A percentile compares a stretch with the other conserved stretches of the same genome.
Conservation (phyloP, 495 filamentous ascomycete genomes). For the Aspergillus conjunctus region DNA sequence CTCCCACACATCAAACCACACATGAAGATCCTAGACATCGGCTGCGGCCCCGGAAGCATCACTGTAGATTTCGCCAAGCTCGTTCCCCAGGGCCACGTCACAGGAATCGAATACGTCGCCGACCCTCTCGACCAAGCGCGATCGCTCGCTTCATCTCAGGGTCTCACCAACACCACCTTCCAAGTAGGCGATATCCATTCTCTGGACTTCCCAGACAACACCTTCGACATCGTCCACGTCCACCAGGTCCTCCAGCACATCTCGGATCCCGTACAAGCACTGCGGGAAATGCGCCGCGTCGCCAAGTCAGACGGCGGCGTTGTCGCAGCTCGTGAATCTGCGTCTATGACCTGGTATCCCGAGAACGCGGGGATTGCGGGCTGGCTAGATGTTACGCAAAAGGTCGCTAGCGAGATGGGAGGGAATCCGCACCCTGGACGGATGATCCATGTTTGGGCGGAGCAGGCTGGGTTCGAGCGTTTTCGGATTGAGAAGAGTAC, state of each 20-base stretch:
- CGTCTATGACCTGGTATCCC: slow-evolving; percentile 50
- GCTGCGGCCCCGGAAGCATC: slow-evolving; percentile 34
- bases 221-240: slow-evolving; percentile 62
- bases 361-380: slow-evolving; percentile 40
- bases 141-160: slow-evolving; percentile 37
- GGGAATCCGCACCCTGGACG: slow-evolving; percentile 51
- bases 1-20: slow-evolving; percentile 48
- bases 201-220: slow-evolving; percentile 48
- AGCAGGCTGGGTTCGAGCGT: slow-evolving; percentile 46
- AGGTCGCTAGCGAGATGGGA: slow-evolving; percentile 39
- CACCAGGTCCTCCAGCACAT: slow-evolving; percentile 62
- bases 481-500: slow-evolving; percentile 39
- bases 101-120: slow-evolving; percentile 45
- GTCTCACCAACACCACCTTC: slow-evolving; percentile 51
- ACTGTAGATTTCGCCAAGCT: slow-evolving; percentile 53
- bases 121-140: slow-evolving; percentile 47
- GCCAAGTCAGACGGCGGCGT: slow-evolving; percentile 53
- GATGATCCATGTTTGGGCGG: slow-evolving; percentile 51
- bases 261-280: slow-evolving; percentile 42
- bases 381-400: slow-evolving; percentile 42
- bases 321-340: slow-evolving; percentile 53
- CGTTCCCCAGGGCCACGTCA: slow-evolving; percentile 51
- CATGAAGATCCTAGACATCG: slow-evolving; percentile 31
- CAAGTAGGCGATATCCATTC: slow-evolving; percentile 48
- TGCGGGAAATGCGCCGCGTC: slow-evolving; percentile 56